phyloP scores from a whole-genome alignment of 2,329 filamentous ascomycete species.

The Pseudogymnoascus sp. region DNA sequence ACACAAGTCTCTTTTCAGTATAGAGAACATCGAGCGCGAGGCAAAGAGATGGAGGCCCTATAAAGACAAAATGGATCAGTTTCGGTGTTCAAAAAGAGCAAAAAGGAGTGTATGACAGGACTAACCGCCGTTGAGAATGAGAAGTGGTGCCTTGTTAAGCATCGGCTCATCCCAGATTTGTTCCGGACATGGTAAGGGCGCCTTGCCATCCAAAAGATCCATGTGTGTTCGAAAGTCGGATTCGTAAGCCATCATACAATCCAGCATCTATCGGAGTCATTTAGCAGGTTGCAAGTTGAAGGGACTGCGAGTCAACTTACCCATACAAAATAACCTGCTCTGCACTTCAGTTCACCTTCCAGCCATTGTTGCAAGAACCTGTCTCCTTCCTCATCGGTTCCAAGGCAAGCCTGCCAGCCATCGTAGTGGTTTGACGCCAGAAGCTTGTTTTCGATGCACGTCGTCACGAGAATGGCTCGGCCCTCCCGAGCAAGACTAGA shows the following conservation, averaged over 20 bases:
- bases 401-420: not conserved
- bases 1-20: constrained; percentile 38
- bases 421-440: constrained; percentile 3
- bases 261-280: not conserved
- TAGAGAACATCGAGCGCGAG: constrained; percentile 35
- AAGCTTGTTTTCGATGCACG: constrained; percentile 10
- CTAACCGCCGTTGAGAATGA: constrained; percentile 10
- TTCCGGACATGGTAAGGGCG: constrained; percentile 10
- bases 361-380: constrained; percentile 10
- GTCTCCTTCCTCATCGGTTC: not conserved
- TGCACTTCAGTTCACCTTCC: constrained; percentile 10
- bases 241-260: constrained; percentile 11
- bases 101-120: not conserved
- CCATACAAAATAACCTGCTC: constrained; percentile 11
- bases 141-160: constrained; percentile 4
- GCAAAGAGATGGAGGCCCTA: constrained; percentile 9
- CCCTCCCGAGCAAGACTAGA: not conserved
- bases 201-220: constrained; percentile 10
- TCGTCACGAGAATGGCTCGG: constrained; percentile 4
- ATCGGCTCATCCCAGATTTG: constrained; percentile 10
- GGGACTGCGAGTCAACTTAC: not conserved
- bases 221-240: constrained; percentile 12
- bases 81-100: not conserved
- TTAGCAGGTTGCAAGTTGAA: not conserved
- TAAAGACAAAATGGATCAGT: not conserved